phyloP scores from a whole-genome alignment of 805 yeast species.

The Clavispora asparagi region DNA sequence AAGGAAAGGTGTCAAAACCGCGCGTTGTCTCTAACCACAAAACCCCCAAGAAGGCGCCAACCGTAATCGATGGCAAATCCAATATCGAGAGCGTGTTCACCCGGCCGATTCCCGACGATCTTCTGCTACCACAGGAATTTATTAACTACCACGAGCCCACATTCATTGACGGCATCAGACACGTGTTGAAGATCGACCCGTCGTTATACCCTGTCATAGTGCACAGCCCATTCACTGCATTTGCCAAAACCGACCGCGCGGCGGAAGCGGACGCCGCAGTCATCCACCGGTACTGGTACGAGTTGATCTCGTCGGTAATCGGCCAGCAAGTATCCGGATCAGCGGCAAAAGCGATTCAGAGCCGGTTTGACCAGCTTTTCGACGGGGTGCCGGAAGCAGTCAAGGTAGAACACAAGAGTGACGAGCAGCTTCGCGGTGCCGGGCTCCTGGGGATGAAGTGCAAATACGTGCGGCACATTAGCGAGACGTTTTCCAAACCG shows the following conservation, averaged over 20 bases:
- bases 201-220: conserved; percentile 30
- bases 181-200: conserved; percentile 27
- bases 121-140: conserved; percentile 24
- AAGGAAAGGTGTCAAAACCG: neutral
- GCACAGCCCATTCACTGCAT: conserved; percentile 23
- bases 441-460: conserved; percentile 71
- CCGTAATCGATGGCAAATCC: neutral
- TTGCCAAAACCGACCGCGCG: conserved; percentile 1
- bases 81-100: conserved; percentile 12
- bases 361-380: conserved; percentile 36
- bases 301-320: conserved; percentile 41
- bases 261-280: conserved; percentile 9
- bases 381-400: conserved; percentile 47
- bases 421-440: conserved; percentile 49
- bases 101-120: conserved; percentile 9
- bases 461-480: conserved; percentile 53
- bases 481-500: conserved; percentile 42
- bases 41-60: neutral
- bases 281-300: conserved; percentile 31
- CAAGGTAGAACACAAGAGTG: conserved; percentile 33
- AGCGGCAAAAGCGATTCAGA: conserved; percentile 66
- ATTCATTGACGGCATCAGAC: conserved; percentile 28
- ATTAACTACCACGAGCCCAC: conserved; percentile 26
- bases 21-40: neutral
- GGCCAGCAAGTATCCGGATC: conserved; percentile 76